Evolutionary conservation across 768 basidiomycete genomes (phyloP).

Genomic region (Serendipita sp.): DNA sequence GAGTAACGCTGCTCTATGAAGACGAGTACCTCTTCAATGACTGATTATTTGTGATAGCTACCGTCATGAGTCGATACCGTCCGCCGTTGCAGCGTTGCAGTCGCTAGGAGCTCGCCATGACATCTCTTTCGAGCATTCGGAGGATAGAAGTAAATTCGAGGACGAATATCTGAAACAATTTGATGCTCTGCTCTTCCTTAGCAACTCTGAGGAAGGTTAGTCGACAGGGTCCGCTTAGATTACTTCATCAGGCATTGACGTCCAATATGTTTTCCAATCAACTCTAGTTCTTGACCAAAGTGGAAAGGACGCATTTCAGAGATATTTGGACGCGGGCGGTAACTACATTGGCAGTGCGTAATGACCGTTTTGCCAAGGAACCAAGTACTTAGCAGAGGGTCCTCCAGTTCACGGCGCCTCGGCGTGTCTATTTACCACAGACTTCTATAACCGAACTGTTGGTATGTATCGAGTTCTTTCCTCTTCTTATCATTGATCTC

Average conservation of each 20-base stretch:
- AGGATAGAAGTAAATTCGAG: slow-evolving; percentile 42
- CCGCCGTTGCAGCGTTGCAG: slow-evolving; percentile 43
- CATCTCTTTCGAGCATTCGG: slow-evolving; percentile 46
- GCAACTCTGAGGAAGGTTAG: slow-evolving; percentile 52
- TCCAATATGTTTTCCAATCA: not conserved
- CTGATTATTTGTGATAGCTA: slow-evolving; percentile 23
- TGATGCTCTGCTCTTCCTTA: slow-evolving; percentile 54
- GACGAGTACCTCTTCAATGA: not conserved
- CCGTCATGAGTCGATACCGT: slow-evolving; percentile 63
- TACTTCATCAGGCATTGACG: not conserved
- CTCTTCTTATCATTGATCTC: slow-evolving; percentile 1
- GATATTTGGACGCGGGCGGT: slow-evolving; percentile 50
- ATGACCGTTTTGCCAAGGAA: not conserved
- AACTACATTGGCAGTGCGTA: slow-evolving; percentile 40
- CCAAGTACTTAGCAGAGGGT: not conserved
- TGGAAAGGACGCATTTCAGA: slow-evolving; percentile 47
- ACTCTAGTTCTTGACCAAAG: slow-evolving; percentile 39
- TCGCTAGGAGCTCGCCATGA: slow-evolving; percentile 29
- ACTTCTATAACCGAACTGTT: slow-evolving; percentile 11
- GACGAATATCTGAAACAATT: slow-evolving; percentile 37
- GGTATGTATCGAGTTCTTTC: not conserved
- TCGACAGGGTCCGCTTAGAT: not conserved
- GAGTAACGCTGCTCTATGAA: not conserved
- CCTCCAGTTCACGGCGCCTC: slow-evolving; percentile 40
- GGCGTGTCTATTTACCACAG: slow-evolving; percentile 41